Evolutionary conservation across 2,329 filamentous ascomycete species (phyloP).

Genomic region (Aspergillus terreus): DNA sequence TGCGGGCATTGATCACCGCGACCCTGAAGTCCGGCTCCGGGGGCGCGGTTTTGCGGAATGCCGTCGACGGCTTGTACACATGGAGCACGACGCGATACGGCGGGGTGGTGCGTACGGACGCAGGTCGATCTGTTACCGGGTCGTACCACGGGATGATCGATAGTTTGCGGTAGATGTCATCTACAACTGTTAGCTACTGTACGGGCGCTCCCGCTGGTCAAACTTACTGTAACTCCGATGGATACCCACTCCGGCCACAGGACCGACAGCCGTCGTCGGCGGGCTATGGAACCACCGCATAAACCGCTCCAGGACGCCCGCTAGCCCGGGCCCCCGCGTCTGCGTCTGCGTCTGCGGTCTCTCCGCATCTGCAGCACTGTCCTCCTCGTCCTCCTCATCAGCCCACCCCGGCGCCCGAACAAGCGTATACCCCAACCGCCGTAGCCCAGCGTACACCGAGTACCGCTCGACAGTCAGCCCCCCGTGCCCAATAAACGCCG

Average conservation of each 20-base stretch:
- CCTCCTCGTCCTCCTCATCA: slow-evolving; percentile 26
- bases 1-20: slow-evolving; percentile 73
- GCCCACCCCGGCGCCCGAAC: slow-evolving; percentile 61
- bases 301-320: slow-evolving; percentile 29
- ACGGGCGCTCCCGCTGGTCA: not conserved
- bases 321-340: slow-evolving; percentile 21
- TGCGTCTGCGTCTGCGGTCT: not conserved
- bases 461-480: slow-evolving; percentile 71
- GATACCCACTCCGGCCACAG: slow-evolving; percentile 51
- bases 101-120: slow-evolving; percentile 27
- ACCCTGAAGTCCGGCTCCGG: slow-evolving; percentile 79
- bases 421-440: slow-evolving; percentile 76
- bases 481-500: slow-evolving; percentile 70
- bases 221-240: slow-evolving; percentile 51
- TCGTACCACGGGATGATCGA: slow-evolving; percentile 70
- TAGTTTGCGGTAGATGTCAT: slow-evolving; percentile 71
- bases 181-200: slow-evolving; percentile 40
- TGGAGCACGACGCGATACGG: slow-evolving; percentile 75
- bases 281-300: slow-evolving; percentile 31
- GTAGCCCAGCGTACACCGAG: slow-evolving; percentile 82
- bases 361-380: slow-evolving; percentile 2
- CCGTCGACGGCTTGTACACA: slow-evolving; percentile 70
- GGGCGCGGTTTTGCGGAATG: slow-evolving; percentile 76
- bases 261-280: slow-evolving; percentile 39
- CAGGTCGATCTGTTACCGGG: slow-evolving; percentile 39